Conservation (phyloP, 345 rosid species). For the Brassica rapa region DNA sequence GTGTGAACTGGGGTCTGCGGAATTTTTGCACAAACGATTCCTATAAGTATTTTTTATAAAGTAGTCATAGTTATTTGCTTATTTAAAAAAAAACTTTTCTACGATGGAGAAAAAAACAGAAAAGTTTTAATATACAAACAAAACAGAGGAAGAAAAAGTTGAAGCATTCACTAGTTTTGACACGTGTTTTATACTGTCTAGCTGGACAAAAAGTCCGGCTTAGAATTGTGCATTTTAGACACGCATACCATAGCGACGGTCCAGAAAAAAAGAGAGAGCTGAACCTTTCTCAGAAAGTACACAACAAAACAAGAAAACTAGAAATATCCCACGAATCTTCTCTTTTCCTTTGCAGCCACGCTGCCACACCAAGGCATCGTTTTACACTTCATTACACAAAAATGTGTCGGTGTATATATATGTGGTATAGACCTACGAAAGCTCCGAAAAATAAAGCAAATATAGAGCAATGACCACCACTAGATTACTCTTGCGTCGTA, state of each 20-base stretch:
- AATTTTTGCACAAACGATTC: neutral
- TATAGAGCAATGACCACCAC: conserved; percentile 23
- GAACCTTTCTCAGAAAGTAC: conserved; percentile 3
- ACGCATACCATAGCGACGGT: conserved; percentile 15
- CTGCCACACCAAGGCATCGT: neutral
- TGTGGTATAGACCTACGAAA: conserved; percentile 1
- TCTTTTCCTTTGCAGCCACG: conserved; percentile 8
- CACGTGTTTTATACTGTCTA: neutral
- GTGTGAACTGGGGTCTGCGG: neutral
- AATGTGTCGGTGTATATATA: neutral
- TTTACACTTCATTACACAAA: neutral
- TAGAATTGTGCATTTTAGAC: conserved; percentile 4
- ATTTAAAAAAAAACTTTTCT: neutral
- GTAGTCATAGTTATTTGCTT: neutral
- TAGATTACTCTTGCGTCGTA: conserved; percentile 18
- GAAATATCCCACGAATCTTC: conserved; percentile 32
- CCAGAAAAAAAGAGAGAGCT: neutral
- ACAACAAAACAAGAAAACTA: conserved; percentile 3
- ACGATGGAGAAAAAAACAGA: neutral
- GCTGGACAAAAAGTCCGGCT: neutral
- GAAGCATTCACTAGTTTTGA: neutral
- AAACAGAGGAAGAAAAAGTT: neutral
- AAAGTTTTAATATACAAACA: neutral
- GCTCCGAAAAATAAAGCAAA: neutral
- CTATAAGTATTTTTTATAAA: neutral